Conservation (phyloP, 2,329 filamentous ascomycete species). For the Alternaria sp. region DNA sequence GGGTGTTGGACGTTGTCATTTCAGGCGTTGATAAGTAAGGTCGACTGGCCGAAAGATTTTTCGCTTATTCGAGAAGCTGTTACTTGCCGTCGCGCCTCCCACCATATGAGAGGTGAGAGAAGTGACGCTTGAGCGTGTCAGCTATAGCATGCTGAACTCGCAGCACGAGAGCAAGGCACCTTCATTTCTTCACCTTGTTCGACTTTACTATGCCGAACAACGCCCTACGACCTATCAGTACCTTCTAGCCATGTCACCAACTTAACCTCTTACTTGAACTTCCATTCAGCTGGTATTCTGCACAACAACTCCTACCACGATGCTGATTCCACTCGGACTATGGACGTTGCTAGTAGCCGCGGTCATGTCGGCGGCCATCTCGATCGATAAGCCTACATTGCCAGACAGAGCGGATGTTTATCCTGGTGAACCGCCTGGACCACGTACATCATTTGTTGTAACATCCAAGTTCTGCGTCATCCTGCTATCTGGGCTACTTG, state of each 20-base stretch:
- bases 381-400: not conserved
- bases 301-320: not conserved
- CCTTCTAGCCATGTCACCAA: not conserved
- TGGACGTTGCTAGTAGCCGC: not conserved
- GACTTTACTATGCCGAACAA: not conserved
- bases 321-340: not conserved
- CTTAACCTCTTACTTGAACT: not conserved
- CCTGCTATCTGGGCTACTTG: conserved; percentile 4
- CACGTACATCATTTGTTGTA: not conserved
- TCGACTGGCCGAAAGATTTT: not conserved
- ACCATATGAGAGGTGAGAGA: not conserved
- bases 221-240: not conserved
- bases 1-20: not conserved
- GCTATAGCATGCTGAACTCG: not conserved
- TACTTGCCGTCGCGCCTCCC: no score
- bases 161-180: rapidly evolving
- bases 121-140: not conserved
- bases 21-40: not conserved
- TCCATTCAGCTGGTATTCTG: not conserved
- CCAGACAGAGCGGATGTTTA: not conserved
- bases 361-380: not conserved
- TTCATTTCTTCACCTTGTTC: not conserved
- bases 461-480: conserved; percentile 2
- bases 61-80: not conserved
- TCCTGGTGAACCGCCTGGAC: not conserved